Conservation (phyloP, 129 eudicot species). For the Centella asiatica region DNA sequence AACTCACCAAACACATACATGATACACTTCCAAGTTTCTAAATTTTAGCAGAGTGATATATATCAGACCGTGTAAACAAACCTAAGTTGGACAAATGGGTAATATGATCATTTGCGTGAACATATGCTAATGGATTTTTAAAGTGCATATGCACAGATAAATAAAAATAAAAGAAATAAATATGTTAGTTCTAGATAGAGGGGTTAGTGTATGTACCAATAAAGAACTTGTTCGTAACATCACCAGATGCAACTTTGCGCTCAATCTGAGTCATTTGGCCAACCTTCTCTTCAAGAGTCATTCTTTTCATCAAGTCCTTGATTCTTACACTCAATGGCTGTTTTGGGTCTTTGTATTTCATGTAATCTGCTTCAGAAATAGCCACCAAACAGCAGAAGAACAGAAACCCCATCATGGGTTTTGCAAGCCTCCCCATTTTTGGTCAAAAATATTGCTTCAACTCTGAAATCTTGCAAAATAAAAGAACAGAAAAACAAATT, state of each 20-base stretch:
- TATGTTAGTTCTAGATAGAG: not conserved
- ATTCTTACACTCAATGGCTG: conserved; percentile 30
- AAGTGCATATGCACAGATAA: too few species aligned
- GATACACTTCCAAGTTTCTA: not conserved
- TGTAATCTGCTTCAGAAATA: conserved; percentile 20
- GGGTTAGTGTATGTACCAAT: conserved; percentile 18
- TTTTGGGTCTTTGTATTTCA: conserved; percentile 40
- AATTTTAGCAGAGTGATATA: not conserved
- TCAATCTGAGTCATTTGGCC: conserved; percentile 56
- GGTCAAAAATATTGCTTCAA: not conserved
- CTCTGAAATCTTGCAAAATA: not conserved
- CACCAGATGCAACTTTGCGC: conserved; percentile 24
- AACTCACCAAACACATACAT: not conserved
- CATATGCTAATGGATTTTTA: not conserved
- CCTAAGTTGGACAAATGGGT: not conserved
- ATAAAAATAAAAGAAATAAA: not conserved
- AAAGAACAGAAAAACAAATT: not conserved
- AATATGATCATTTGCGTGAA: not conserved
- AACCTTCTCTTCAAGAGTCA: conserved; percentile 44
- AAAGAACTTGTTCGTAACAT: conserved; percentile 29
- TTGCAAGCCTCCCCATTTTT: conserved; percentile 19
- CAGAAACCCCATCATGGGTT: conserved; percentile 9
- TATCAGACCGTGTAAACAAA: not conserved
- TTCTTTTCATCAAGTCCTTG: conserved; percentile 31
- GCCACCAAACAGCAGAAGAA: conserved; percentile 18